Conservation (phyloP, 345 rosid genomes). For the Clausena lansium region DNA sequence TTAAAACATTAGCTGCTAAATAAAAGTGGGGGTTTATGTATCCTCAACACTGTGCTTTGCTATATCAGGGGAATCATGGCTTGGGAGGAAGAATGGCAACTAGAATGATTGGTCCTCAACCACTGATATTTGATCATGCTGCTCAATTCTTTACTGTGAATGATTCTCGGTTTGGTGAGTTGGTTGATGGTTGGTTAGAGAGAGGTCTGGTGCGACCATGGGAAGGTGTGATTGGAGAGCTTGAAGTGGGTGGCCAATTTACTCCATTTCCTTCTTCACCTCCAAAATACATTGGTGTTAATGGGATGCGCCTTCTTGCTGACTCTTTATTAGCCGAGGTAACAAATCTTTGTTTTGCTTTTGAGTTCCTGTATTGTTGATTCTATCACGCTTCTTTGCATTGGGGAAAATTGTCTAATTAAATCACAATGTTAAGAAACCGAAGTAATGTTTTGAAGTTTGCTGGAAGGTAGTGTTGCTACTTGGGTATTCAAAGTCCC, state of each 20-base stretch:
- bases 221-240: constrained; percentile 71
- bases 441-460: background rate
- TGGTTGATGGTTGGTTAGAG: constrained; percentile 72
- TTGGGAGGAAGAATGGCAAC: constrained; percentile 98
- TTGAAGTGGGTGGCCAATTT: constrained; percentile 75
- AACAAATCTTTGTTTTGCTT: constrained; percentile 4
- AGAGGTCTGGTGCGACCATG: constrained; percentile 71
- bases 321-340: constrained; percentile 75
- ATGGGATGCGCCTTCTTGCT: constrained; percentile 87
- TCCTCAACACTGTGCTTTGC: background rate
- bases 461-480: background rate
- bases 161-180: constrained; percentile 58
- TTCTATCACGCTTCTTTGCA: background rate
- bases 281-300: constrained; percentile 68
- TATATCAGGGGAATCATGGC: constrained; percentile 76
- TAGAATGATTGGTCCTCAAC: constrained; percentile 59
- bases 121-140: constrained; percentile 78
- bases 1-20: too few relatives aligned
- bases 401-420: background rate
- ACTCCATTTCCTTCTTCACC: constrained; percentile 50
- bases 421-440: background rate
- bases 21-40: too few relatives aligned
- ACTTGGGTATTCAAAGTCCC: background rate
- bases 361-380: background rate
- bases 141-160: constrained; percentile 84